phyloP scores from a whole-genome alignment of 306 rosid genomes.

The Mimosa bimucronata region DNA sequence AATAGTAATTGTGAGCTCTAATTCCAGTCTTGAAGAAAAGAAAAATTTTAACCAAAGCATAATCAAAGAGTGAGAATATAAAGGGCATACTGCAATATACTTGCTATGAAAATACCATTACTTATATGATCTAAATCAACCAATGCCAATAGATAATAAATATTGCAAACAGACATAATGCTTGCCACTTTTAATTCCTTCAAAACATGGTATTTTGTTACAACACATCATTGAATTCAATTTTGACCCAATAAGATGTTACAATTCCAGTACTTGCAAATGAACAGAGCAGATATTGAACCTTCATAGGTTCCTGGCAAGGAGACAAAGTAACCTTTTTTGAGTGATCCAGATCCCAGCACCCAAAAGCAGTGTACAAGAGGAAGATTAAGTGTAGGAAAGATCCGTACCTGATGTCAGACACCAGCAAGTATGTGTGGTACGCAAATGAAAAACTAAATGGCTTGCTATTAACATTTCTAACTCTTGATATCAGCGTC shows the following conservation, averaged over 20 bases:
- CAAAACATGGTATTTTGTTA: background rate
- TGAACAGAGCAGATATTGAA: background rate
- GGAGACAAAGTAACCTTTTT: slow-evolving; percentile 2
- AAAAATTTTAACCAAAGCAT: background rate
- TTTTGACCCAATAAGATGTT: background rate
- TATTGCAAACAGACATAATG: slow-evolving; percentile 4
- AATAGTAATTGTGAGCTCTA: slow-evolving; percentile 29
- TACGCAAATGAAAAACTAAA: slow-evolving; percentile 88
- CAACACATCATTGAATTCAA: background rate
- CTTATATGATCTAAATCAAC: background rate
- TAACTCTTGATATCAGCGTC: slow-evolving; percentile 68
- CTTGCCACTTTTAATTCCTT: background rate
- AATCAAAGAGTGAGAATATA: slow-evolving; percentile 19
- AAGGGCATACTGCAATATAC: background rate
- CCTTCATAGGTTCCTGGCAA: slow-evolving; percentile 1
- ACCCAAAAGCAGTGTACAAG: slow-evolving; percentile 9
- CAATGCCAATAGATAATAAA: slow-evolving; percentile 1
- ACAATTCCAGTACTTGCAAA: background rate
- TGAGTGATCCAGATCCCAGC: slow-evolving; percentile 4
- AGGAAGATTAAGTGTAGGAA: slow-evolving; percentile 21
- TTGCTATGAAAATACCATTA: background rate
- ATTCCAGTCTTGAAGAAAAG: slow-evolving; percentile 20
- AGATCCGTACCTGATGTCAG: slow-evolving; percentile 80
- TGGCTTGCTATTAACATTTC: slow-evolving; percentile 83
- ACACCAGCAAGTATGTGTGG: slow-evolving; percentile 81